Conservation (phyloP, 768 basidiomycete genomes). For the Ramaria sp. region DNA sequence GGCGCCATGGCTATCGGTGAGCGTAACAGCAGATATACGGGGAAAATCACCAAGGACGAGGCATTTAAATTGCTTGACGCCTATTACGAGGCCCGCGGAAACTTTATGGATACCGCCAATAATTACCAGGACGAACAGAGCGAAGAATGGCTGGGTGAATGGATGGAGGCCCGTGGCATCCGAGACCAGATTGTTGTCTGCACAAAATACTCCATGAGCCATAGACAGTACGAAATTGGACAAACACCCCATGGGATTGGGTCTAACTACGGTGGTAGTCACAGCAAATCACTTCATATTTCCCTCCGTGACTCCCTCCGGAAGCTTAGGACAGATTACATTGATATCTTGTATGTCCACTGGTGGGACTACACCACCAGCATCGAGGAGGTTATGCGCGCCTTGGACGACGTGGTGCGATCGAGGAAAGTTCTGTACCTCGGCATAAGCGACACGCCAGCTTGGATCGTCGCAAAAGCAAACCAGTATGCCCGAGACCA, state of each 20-base stretch:
- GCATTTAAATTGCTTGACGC: slow-evolving; percentile 23
- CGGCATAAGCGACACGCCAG: slow-evolving; percentile 23
- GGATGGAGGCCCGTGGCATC: slow-evolving; percentile 25
- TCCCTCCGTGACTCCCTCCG: slow-evolving; percentile 15
- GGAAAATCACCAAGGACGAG: slow-evolving; percentile 18
- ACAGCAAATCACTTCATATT: slow-evolving; percentile 12
- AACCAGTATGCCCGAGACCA: slow-evolving; percentile 28
- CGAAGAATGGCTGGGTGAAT: slow-evolving; percentile 31
- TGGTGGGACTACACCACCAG: slow-evolving; percentile 26
- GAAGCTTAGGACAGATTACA: slow-evolving; percentile 21
- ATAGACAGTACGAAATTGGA: slow-evolving; percentile 19
- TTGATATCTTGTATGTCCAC: slow-evolving; percentile 23
- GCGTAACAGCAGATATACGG: slow-evolving; percentile 21
- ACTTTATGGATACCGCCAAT: slow-evolving; percentile 25
- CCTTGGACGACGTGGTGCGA: slow-evolving; percentile 29
- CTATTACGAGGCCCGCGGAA: slow-evolving; percentile 19
- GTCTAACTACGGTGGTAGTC: slow-evolving; percentile 17
- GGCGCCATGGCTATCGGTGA: slow-evolving; percentile 36
- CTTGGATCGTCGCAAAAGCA: slow-evolving; percentile 26
- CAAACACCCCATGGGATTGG: slow-evolving; percentile 20
- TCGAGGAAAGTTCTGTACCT: slow-evolving; percentile 33
- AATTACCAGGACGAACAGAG: slow-evolving; percentile 19
- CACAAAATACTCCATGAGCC: slow-evolving; percentile 11
- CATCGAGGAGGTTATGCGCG: slow-evolving; percentile 30
- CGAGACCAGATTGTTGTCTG: slow-evolving; percentile 28